Evolutionary conservation across 2,329 filamentous ascomycete species (phyloP), one percentile per base, ranked within the genome.

Genomic region (Curvularia verruculosa): DNA sequence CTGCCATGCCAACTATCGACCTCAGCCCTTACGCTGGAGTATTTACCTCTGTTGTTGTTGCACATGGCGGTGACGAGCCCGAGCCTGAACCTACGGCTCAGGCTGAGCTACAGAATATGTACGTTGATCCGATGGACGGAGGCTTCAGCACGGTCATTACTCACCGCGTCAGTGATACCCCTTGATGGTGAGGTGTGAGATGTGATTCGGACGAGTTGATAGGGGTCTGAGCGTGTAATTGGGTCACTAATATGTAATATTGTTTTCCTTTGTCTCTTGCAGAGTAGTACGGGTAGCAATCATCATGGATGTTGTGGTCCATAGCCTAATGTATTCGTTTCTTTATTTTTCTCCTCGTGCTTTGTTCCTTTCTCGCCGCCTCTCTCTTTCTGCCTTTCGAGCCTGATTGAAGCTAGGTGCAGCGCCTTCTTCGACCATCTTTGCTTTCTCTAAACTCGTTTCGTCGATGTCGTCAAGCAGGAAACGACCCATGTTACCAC

Each of bases 381-480:
- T 81, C 70, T 85, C 83, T 75, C 89, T 90, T 60, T 86, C 85
- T 58, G 78, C 79, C 80, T 88, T 91, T 67, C 83, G 83, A 7
- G 89, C 89, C 77, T 91, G 89, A 65, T 82, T 89, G 67, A 90
- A 71, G 73, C 89, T 92, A 52, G 85, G 69, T 15, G 74, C 73
- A 23, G 82, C 78, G 18, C 58, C 71, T 58, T 77, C 74, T 36
- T 84, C 82, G 18, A 79, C 78, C 23, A 79, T 69, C 58, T 77
- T 77, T 56, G 79, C 78, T 68, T 79, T 80, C 58, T 85, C 83
- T 48, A 92, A 74, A 10, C 83, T 81, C 50, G 85, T 84, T 37
- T 84, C 83, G 19, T 81, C 83, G 12, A 98, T 80, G 53, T 91
- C 85, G 71, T 99, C 95, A 29, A 99, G 81, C 19, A 92, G 78